Evolutionary conservation across 768 basidiomycete species (phyloP), one percentile per base, ranked within the genome.

Genomic region (Nidularia sp.): DNA sequence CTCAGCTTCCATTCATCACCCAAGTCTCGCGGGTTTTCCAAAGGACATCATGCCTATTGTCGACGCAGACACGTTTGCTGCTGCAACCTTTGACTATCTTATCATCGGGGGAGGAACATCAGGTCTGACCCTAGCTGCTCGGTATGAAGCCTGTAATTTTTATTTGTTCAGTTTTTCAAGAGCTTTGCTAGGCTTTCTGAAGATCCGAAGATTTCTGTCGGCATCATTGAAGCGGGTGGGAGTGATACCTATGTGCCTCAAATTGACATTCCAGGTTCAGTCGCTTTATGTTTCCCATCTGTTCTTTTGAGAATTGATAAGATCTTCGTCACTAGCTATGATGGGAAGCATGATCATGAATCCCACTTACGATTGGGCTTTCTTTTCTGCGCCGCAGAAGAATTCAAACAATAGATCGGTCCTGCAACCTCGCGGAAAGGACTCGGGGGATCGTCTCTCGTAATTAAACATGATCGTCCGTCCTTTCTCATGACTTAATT

Each of bases 211-310:
- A 25, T 65, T 0, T 68, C 60, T 2, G 69, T 76, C 34, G 67
- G 75, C 39, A 55, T 77, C 31, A 65, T 77, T 53, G 69, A 70
- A 51, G 67, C 68, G 34, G 68, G 68, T 6, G 43, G 42, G 15
- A 48, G 55, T 46, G 47, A 55, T 43, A 39, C 31, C 22, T 12
- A 34, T 13, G 29, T 34, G 3, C 54, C 47, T 33, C 13, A 45
- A 3, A 45, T 57, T 22, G 51, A 55, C 33, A 59, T 62, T 29
- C 62, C 61, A n/a, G 60, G 59, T 64, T 50, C n/a, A 31, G 6
- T 32, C 53, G 9, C 48, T 5, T 29, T 43, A 5, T 43, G 5
- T 13, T 29, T 15, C 4, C 9, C 15, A 10, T 3, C 25, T 0
- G 25, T 29, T 29, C 25, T 29, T 29, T 29, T 29, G 3, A 29